A percentile compares a stretch with the other conserved stretches of the same genome.
phyloP scores from a whole-genome alignment of 768 basidiomycete genomes.

The Naganishia vaughanmartiniae region DNA sequence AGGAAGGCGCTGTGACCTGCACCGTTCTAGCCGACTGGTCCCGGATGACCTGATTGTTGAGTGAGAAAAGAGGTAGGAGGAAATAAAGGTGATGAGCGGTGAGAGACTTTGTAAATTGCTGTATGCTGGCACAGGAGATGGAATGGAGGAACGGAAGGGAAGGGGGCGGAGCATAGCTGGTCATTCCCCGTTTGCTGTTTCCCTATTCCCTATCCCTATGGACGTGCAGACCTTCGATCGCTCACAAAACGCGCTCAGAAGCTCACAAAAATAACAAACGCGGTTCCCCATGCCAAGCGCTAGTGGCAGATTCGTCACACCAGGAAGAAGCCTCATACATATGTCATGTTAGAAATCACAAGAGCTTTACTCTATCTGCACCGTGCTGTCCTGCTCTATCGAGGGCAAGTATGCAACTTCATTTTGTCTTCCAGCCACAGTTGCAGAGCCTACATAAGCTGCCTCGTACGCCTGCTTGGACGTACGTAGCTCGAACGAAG shows the following conservation, averaged over 20 bases:
- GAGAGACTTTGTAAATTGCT: neutral
- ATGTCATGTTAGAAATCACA: no score
- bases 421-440: no score
- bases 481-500: no score
- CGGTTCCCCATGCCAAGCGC: neutral
- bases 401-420: no score
- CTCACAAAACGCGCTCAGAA: conserved; percentile 3
- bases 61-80: neutral
- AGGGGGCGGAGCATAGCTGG: neutral
- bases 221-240: conserved; percentile 2
- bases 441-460: no score
- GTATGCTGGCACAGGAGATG: neutral
- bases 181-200: no score
- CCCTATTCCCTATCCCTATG: neutral
- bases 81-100: no score
- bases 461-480: no score
- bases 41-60: conserved; percentile 7
- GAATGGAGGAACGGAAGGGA: neutral
- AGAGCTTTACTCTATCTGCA: no score
- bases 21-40: conserved; percentile 22
- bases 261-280: conserved; percentile 3
- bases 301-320: neutral
- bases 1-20: conserved; percentile 24
- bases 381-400: no score
- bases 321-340: neutral